Conservation (phyloP, 2,329 filamentous ascomycete genomes). For the Incumbomyces lentus region DNA sequence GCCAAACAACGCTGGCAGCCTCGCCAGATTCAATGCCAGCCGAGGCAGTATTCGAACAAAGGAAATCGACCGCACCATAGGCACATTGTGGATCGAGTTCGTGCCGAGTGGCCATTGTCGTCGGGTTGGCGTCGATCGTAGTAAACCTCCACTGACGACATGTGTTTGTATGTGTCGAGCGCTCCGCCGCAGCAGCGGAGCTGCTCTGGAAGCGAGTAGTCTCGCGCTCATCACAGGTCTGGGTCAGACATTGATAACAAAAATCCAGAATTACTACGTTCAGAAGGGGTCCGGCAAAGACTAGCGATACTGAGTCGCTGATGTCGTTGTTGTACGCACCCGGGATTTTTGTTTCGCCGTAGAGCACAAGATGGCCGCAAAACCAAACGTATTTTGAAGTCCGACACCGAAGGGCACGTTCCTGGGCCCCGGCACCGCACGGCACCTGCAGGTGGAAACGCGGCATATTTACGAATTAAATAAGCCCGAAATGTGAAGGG, state of each 20-base stretch:
- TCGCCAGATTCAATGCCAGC: constrained; percentile 77
- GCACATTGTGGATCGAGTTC: constrained; percentile 74
- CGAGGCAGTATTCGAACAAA: constrained; percentile 66
- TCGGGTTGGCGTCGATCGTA: constrained; percentile 42
- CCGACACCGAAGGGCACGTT: too few relatives aligned
- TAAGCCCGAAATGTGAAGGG: too few relatives aligned
- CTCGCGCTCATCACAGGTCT: constrained; percentile 53
- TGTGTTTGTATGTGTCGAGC: constrained; percentile 53
- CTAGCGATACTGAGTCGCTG: too few relatives aligned
- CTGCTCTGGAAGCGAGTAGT: constrained; percentile 63
- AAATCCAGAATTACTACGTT: not conserved
- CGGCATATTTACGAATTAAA: too few relatives aligned
- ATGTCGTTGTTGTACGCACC: not conserved
- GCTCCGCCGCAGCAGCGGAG: constrained; percentile 55
- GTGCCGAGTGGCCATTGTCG: constrained; percentile 63
- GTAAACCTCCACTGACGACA: constrained; percentile 6
- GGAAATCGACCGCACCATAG: constrained; percentile 53
- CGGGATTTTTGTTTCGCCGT: too few relatives aligned
- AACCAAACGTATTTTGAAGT: not conserved
- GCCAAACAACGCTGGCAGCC: constrained; percentile 84
- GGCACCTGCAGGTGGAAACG: too few relatives aligned
- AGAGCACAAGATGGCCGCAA: not conserved
- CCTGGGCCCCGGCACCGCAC: too few relatives aligned
- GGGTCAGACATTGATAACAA: constrained; percentile 3
- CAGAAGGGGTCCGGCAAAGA: too few relatives aligned